Conservation (phyloP, 495 filamentous ascomycete genomes). For the Penicillium flavigenum region DNA sequence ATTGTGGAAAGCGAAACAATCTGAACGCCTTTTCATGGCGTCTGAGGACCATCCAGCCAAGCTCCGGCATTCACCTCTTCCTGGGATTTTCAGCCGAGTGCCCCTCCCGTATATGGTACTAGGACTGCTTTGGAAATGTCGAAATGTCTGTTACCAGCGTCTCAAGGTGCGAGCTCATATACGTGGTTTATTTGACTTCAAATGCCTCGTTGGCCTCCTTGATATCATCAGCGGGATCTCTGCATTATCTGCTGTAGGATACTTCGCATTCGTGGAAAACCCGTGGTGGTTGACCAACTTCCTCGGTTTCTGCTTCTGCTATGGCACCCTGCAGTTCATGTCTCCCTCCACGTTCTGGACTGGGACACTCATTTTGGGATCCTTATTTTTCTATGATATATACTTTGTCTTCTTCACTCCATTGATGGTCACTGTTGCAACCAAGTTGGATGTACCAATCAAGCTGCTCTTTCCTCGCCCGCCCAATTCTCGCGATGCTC, state of each 20-base stretch:
- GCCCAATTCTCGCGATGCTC: constrained; percentile 36
- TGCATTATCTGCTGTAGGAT: constrained; percentile 56
- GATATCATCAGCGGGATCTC: constrained; percentile 61
- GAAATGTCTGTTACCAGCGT: constrained; percentile 48
- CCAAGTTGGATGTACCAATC: constrained; percentile 84
- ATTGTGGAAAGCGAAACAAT: constrained; percentile 40
- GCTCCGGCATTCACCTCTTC: constrained; percentile 49
- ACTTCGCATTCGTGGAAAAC: constrained; percentile 71
- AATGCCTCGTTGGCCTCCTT: constrained; percentile 48
- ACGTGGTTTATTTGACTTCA: constrained; percentile 43
- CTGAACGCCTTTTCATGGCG: constrained; percentile 32
- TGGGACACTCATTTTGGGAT: constrained; percentile 71
- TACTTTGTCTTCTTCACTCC: constrained; percentile 98
- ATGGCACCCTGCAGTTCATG: constrained; percentile 75
- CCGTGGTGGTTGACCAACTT: constrained; percentile 84
- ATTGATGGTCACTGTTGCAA: constrained; percentile 94
- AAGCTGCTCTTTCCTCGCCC: constrained; percentile 85
- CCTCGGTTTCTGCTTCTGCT: constrained; percentile 82
- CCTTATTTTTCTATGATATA: constrained; percentile 92
- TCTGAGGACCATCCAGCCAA: constrained; percentile 13
- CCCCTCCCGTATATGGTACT: constrained; percentile 36
- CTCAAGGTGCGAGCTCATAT: constrained; percentile 48
- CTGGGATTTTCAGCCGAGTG: constrained; percentile 47
- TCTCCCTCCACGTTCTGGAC: constrained; percentile 89
- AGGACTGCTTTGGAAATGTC: constrained; percentile 47